Evolutionary conservation across 2,329 filamentous ascomycete genomes (phyloP), one percentile per base, ranked within the genome.

Genomic region (Ophiocordyceps camponoti-floridani): DNA sequence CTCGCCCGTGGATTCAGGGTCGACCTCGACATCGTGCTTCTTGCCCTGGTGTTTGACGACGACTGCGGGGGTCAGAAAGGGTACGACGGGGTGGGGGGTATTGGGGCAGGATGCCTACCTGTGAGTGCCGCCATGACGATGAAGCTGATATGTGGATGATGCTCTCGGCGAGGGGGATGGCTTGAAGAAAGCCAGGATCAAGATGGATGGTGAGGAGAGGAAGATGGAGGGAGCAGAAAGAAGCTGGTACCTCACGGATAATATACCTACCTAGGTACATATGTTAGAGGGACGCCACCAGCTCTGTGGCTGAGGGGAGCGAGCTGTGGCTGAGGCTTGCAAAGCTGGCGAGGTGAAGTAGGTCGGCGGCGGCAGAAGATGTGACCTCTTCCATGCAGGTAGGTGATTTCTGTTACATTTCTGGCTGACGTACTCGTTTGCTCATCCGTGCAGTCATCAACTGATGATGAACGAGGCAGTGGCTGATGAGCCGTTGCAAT

Each of bases 11-110:
- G 84, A 81, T 26, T 75, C 71, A 40, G 84, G 73, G 60, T 96
- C 89, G 56, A 98, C 77, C 49, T 96, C 89, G 61, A 98, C 76
- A 58, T 96, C 80, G 68, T 96, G 83, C 61, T 88, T 89, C 63
- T 91, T 95, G 67, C 89, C 89, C 60, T 87, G 80, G 62, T 98
- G 89, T 66, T 94, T 96, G 53, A 98, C 82, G 59, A 87, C 72
- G 53, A 98, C 88, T 94, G 51, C 16, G 40, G 37, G 3, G 35
- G 35, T 38, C 13, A 38, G 35, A 18, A 18, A n/a, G 16, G 23
- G 35, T 16, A 38, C 10, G 13, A 14, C 6, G 2, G 14, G 6
- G 6, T 6, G 7, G 16, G 16, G 35, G n/a, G n/a, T 16, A 14
- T 18, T 5, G 23, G n/a, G 9, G n/a, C 7, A 37, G 35, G 7